These are phyloP conservation scores for Candida morakotiae DNA, from an alignment of 805 yeast genomes.

Conservation along the genomic window DNA sequence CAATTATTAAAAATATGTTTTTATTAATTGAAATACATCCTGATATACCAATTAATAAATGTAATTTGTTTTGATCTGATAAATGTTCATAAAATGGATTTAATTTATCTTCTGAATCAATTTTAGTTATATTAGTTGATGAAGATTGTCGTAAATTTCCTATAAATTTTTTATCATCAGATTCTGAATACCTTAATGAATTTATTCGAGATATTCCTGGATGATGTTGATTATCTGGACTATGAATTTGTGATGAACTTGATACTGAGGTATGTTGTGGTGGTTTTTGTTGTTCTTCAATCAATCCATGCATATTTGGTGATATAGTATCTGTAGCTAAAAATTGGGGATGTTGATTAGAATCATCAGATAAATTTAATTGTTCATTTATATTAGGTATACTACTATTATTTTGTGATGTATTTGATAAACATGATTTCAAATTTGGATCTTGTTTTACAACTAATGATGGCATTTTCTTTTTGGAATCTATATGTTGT, in stretches of 20 bases:
- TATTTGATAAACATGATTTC: slow-evolving; percentile 14
- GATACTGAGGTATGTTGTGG: too few species aligned
- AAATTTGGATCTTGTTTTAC: slow-evolving; percentile 16
- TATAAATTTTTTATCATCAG: slow-evolving; percentile 10
- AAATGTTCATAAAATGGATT: slow-evolving; percentile 3
- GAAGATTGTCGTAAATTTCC: slow-evolving; percentile 10
- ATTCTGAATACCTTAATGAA: slow-evolving; percentile 9
- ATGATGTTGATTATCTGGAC: slow-evolving; percentile 1
- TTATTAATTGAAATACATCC: slow-evolving; percentile 21
- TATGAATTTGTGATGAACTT: neutral
- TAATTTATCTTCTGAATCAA: neutral
- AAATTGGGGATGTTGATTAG: slow-evolving; percentile 13
- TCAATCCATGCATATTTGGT: slow-evolving; percentile 17
- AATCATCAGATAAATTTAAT: neutral
- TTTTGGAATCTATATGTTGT: neutral
- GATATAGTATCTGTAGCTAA: slow-evolving; percentile 13
- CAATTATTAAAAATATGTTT: slow-evolving; percentile 19
- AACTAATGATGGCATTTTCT: slow-evolving; percentile 12
- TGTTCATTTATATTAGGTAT: neutral
- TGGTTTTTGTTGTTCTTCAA: neutral
- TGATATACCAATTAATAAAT: slow-evolving; percentile 22
- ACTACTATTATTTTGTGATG: neutral
- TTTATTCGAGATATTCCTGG: slow-evolving; percentile 6
- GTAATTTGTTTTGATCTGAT: slow-evolving; percentile 12
- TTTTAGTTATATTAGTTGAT: slow-evolving; percentile 2